Percentiles rank a stretch among this genome's conserved stretches.
Conservation (phyloP, 169 alveolate species). For the Plasmodium gonderi region DNA sequence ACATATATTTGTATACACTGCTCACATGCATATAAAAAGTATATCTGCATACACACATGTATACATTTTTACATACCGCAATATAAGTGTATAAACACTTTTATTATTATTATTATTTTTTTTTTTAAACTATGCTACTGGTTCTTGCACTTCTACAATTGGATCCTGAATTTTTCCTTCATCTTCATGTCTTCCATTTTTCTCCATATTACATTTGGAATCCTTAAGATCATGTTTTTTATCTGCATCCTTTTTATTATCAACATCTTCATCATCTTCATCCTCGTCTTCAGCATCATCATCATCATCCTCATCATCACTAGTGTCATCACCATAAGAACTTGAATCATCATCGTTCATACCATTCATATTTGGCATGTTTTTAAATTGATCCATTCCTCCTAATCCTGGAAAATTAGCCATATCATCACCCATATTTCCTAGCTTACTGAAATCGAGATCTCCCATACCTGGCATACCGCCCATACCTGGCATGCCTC, state of each 20-base stretch:
- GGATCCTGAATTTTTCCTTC: conserved; percentile 56
- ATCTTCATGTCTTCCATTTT: conserved; percentile 10
- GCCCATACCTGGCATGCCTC: conserved; percentile 73
- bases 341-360: conserved; percentile 71
- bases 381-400: conserved; percentile 74
- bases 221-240: conserved; percentile 28
- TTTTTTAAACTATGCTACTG: conserved; percentile 50
- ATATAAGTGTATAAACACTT: not conserved
- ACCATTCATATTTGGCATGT: conserved; percentile 68
- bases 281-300: conserved; percentile 47
- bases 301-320: conserved; percentile 65
- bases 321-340: conserved; percentile 68
- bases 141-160: conserved; percentile 66
- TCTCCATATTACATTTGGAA: conserved; percentile 35
- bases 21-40: not conserved
- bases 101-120: not conserved
- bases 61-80: not conserved
- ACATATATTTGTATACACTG: not conserved
- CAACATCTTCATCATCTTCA: conserved; percentile 24
- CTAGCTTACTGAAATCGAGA: conserved; percentile 66
- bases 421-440: conserved; percentile 75
- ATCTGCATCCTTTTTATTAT: conserved; percentile 12
- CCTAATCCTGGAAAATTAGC: conserved; percentile 67
- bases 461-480: conserved; percentile 68
- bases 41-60: not conserved